Conservation (phyloP, 108 stramenopile genomes). For the Cyclotella choctawhatcheeana region DNA sequence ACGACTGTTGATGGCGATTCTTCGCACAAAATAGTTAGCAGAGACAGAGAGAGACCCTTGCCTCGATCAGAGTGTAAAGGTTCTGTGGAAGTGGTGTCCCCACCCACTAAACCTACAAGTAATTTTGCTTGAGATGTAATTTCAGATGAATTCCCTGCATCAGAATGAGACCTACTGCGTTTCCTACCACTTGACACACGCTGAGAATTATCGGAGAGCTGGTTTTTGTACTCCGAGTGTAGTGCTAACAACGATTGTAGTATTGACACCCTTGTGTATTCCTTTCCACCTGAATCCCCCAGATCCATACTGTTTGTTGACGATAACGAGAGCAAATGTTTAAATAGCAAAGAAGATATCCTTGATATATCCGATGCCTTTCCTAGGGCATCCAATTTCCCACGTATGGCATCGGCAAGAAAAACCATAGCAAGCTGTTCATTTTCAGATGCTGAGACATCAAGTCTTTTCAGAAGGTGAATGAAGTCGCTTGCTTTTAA, state of each 20-base stretch:
- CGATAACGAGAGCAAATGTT: conserved; percentile 41
- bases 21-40: conserved; percentile 63
- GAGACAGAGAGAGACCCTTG: conserved; percentile 45
- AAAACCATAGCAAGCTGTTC: conserved; percentile 56
- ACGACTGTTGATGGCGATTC: conserved; percentile 61
- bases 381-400: conserved; percentile 45
- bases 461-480: conserved; percentile 41
- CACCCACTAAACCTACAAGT: conserved; percentile 48
- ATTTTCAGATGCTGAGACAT: conserved; percentile 30
- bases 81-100: conserved; percentile 20
- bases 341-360: conserved; percentile 49
- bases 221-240: conserved; percentile 39
- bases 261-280: conserved; percentile 51
- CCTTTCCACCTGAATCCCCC: conserved; percentile 50
- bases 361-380: conserved; percentile 30
- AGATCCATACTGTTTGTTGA: conserved; percentile 15
- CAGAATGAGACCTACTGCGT: conserved; percentile 44
- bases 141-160: conserved; percentile 27
- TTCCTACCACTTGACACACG: conserved; percentile 24
- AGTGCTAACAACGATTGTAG: conserved; percentile 41
- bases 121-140: conserved; percentile 42
- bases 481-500: conserved; percentile 57
- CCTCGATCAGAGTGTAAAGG: conserved; percentile 46
- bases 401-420: conserved; percentile 61
- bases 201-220: conserved; percentile 21